Evolutionary conservation across 306 rosid genomes (phyloP).

Genomic region (Acacia acuminata): DNA sequence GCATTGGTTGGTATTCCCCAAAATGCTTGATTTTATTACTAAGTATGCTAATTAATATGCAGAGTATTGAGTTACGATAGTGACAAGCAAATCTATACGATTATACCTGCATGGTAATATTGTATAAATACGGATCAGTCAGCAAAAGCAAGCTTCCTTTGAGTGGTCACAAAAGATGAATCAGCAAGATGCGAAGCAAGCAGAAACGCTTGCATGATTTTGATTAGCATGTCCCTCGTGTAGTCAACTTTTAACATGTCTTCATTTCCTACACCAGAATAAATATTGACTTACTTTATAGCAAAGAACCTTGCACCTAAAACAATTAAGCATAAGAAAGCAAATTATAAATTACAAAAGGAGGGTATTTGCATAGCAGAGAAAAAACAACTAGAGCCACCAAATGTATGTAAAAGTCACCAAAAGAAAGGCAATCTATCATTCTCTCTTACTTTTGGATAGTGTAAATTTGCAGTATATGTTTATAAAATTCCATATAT

Average conservation of each 20-base stretch:
- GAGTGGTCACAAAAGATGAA: conserved; percentile 21
- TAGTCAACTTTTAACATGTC: neutral
- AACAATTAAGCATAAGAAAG: neutral
- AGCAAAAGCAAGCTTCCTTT: conserved; percentile 10
- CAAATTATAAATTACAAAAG: neutral
- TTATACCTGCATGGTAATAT: neutral
- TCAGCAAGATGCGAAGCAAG: conserved; percentile 18
- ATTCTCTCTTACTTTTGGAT: neutral
- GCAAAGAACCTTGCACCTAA: neutral
- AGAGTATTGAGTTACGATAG: conserved; percentile 1
- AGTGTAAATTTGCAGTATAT: neutral
- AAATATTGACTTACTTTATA: neutral
- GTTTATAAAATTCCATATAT: neutral
- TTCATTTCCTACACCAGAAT: neutral
- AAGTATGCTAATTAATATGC: conserved; percentile 21
- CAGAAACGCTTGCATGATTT: neutral
- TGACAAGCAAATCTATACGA: neutral
- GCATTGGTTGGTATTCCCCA: neutral
- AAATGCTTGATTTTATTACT: neutral
- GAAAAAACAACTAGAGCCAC: neutral
- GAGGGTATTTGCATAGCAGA: neutral
- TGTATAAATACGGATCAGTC: conserved; percentile 6
- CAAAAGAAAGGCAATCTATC: neutral
- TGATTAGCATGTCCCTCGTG: neutral
- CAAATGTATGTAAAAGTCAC: neutral